Evolutionary conservation across 208 protist genomes (phyloP).

Genomic region (Wallacemonas sp.): DNA sequence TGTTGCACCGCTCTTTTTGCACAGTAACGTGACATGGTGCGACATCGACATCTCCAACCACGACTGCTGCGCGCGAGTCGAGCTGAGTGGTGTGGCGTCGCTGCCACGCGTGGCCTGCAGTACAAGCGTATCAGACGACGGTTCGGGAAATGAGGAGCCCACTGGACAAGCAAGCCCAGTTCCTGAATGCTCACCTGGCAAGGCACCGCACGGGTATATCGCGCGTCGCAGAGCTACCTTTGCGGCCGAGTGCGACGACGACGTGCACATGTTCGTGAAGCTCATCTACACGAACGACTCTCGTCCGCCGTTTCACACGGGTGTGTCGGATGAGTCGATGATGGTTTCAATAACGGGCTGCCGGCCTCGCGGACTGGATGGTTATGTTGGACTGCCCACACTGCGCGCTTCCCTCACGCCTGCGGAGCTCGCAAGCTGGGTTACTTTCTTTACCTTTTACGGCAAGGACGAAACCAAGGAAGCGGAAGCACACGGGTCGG

Average conservation of each 20-base stretch:
- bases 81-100: conserved; percentile 26
- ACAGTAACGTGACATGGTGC: conserved; percentile 25
- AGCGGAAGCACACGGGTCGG: not conserved
- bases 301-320: conserved; percentile 40
- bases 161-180: not conserved
- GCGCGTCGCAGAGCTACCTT: not conserved
- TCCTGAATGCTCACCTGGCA: not conserved
- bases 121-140: conserved; percentile 1
- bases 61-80: conserved; percentile 40
- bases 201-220: not conserved
- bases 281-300: conserved; percentile 59
- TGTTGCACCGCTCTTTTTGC: conserved; percentile 43
- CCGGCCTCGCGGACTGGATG: not conserved
- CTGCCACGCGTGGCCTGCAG: conserved; percentile 6
- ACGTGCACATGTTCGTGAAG: conserved; percentile 18
- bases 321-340: conserved; percentile 39
- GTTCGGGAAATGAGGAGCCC: conserved; percentile 5
- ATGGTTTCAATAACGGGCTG: conserved; percentile 36
- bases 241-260: conserved; percentile 1
- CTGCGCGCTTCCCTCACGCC: conserved; percentile 5
- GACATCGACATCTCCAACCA: conserved; percentile 32
- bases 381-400: not conserved
- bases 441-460: conserved; percentile 45
- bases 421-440: conserved; percentile 44
- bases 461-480: conserved; percentile 12